Base-by-base conservation (phyloP, 192 early-diverging fungal genomes). In the Coemansia sp. region DNA sequence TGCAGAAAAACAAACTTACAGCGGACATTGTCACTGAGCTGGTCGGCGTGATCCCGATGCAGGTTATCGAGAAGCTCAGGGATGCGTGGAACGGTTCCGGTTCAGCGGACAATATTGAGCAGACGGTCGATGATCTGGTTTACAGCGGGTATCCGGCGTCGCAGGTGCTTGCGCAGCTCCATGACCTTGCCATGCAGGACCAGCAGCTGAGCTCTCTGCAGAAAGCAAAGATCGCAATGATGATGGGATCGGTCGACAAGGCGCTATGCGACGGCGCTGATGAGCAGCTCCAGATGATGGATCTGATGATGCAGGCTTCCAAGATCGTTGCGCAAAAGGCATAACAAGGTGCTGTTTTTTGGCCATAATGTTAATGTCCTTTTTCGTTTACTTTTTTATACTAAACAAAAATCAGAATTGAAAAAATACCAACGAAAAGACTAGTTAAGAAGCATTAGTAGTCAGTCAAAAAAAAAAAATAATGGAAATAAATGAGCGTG, bases 251-350 rank as follows among this genome's bases (percentile, higher is more conserved):
- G 25, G 76, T 83, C 11, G 96, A 98, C 69, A 87, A 88, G 67
- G 71, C 77, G 2, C 83, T 98, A 18, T 76, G 86, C 28, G 93
- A 96, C 56, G 94, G 96, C 4, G 91, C 93, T 1, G 93, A 96
- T 68, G 96, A 98, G 69, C 85, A 94, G 59, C 71, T 98, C 56
- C 94, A 96, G 75, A 69, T 97, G 31, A 56, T 95, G 56, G 79
- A 85, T 72, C 65, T 93, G 60, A 83, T 90, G 78, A 59, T 87
- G 49, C 77, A 87, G 61, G 82, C 77, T 1, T 72, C 79, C n/a
- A 59, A 38, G 33, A 74, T 83, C 25, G 69, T 68, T 10, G 57
- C 51, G 8, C 56, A 54, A 31, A 12, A 34, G 25, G 56, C 64
- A 22, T 66, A 61, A 7, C 42, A 29, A 50, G 1, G 5, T 5